Evolutionary conservation across 1,284 basidiomycete species (phyloP), one percentile per base, ranked within the genome.

Genomic region (Violaceomyces palustris): DNA sequence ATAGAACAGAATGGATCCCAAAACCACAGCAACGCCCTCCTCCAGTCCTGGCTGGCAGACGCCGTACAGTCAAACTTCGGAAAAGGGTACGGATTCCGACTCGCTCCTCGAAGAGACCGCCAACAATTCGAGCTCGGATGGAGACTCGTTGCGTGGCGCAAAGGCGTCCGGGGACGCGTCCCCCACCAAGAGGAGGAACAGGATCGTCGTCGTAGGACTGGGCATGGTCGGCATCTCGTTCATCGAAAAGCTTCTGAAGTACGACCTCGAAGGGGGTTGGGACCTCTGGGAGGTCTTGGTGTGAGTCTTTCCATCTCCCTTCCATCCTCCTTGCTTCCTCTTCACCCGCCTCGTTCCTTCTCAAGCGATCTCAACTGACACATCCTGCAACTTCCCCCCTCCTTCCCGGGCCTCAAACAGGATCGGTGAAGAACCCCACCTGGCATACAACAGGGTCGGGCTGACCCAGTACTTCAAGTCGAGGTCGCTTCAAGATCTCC

Each of bases 161-260:
- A n/a, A n/a, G n/a, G n/a, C n/a, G n/a, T n/a, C n/a, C n/a, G n/a
- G n/a, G n/a, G n/a, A n/a, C n/a, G n/a, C n/a, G n/a, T n/a, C n/a
- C n/a, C n/a, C n/a, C n/a, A n/a, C 41, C n/a, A 57, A 45, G 35
- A 57, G 40, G 19, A 50, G 37, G 18, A 64, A 59, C 39, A 61
- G 55, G 41, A 63, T 81, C 35, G 77, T 80, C 37, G 78, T 81
- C 46, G 82, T 81, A 38, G 83, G 83, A 2, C 76, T 85, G 6
- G 83, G 83, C 19, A 84, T 84, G 83, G 81, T 83, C 29, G 82
- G 82, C 11, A 82, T 84, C 29, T 82, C 81, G 79, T 61, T 65
- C 43, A 39, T 67, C 34, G 66, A 65, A 35, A 68, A 67, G 48
- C 56, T 64, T 34, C 54, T 66, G 37, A 62, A 64, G 37, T 55